phyloP scores from a whole-genome alignment of 306 rosid genomes.

The Biancaea sappan region DNA sequence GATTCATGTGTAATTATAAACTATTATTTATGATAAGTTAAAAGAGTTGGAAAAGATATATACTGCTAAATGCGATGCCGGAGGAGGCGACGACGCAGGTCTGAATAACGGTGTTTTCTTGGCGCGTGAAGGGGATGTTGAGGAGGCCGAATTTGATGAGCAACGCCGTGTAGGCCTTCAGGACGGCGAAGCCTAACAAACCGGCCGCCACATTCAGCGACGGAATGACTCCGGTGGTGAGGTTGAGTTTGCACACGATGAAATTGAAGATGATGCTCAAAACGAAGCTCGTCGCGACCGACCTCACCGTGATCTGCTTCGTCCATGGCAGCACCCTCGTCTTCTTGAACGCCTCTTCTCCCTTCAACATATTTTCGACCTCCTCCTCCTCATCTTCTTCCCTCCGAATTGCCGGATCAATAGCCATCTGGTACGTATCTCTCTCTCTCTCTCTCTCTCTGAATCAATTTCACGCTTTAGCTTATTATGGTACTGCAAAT shows the following conservation, averaged over 20 bases:
- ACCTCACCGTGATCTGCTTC: conserved; percentile 59
- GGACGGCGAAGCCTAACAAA: conserved; percentile 63
- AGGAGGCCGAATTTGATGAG: conserved; percentile 47
- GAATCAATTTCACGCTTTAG: background rate
- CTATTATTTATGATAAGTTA: no score
- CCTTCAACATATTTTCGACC: conserved; percentile 22
- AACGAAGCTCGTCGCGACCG: conserved; percentile 53
- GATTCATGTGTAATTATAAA: no score
- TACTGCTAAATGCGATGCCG: conserved; percentile 89
- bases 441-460: background rate
- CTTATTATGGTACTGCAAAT: no score
- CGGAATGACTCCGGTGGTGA: conserved; percentile 76
- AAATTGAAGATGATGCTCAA: conserved; percentile 60
- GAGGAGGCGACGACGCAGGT: conserved; percentile 83
- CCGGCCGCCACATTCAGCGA: conserved; percentile 81
- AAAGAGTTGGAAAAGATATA: no score
- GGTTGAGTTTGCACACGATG: conserved; percentile 72
- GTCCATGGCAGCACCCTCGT: conserved; percentile 60
- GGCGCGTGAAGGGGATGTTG: conserved; percentile 75
- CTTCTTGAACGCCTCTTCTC: conserved; percentile 53
- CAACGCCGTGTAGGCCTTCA: conserved; percentile 52
- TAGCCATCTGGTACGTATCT: background rate
- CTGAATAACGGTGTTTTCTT: conserved; percentile 78
- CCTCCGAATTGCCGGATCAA: background rate
- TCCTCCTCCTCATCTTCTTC: background rate